These are phyloP conservation scores for Miamiensis avidus DNA, from an alignment of 169 alveolate species.

Conservation along the genomic window DNA sequence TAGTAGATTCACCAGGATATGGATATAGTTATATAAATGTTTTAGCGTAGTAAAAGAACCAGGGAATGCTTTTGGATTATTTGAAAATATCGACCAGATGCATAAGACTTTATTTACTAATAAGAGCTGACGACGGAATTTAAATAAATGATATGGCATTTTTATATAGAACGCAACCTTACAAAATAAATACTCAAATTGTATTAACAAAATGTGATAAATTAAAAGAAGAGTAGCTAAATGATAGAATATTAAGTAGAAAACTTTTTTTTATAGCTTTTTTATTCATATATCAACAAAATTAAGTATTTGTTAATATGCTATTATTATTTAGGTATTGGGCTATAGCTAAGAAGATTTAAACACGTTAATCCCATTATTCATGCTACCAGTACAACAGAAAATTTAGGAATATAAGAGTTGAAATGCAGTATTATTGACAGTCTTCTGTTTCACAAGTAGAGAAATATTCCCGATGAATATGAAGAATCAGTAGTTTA, in stretches of 20 bases:
- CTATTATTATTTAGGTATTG: constrained; percentile 2
- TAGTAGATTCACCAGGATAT: constrained; percentile 67
- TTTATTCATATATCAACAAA: not conserved
- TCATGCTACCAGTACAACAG: not conserved
- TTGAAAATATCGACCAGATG: constrained; percentile 19
- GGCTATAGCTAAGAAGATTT: not conserved
- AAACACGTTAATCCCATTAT: constrained; percentile 27
- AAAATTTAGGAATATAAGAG: constrained; percentile 21
- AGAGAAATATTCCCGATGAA: not conserved
- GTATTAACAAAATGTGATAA: constrained; percentile 57
- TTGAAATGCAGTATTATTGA: not conserved
- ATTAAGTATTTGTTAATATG: not conserved
- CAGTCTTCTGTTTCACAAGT: not conserved
- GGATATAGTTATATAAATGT: constrained; percentile 51
- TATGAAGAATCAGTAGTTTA: not conserved
- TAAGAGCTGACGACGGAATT: constrained; percentile 44
- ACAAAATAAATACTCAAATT: constrained; percentile 28
- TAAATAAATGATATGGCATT: constrained; percentile 38
- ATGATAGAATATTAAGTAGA: constrained; percentile 14
- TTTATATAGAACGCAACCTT: constrained; percentile 27
- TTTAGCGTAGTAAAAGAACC: constrained; percentile 24
- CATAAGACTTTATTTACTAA: constrained; percentile 10
- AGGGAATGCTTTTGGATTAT: constrained; percentile 47
- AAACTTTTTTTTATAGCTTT: too few species aligned
- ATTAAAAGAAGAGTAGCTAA: constrained; percentile 14